Base-by-base conservation (phyloP, 2,329 filamentous ascomycete species). In the Dichotomopilus funicola region DNA sequence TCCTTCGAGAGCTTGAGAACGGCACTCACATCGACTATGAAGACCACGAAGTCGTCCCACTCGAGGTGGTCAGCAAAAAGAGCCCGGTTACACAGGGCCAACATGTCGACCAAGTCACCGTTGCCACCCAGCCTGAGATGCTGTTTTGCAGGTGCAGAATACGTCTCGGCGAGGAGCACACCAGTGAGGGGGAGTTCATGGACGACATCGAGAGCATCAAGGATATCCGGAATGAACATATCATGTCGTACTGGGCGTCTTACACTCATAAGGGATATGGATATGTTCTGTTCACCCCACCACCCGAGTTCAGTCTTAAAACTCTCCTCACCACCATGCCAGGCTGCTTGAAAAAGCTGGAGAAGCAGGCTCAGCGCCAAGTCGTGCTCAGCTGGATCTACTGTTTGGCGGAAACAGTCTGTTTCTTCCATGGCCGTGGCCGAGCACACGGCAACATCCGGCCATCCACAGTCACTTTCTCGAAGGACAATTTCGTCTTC, bases 341-440 rank as follows among this genome's bases (percentile, higher is more conserved):
- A 2, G 72, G 78, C 27, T 78, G 80, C 27, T 78, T 86, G 67
- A 85, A 86, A 63, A 79, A 78, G 51, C 67, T 89, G 9, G 64
- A 79, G 3, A 87, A 88, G 65, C 73, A 75, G 50, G 77, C 80
- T 42, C 76, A 85, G 33, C 77, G 83, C 37, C 72, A 75, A 46
- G 71, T 86, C 12, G 67, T 89, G 5, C 74, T 89, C 66, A 85
- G 88, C 67, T 91, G 87, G 87, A 80, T 90, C 64, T 82, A 87
- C 64, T 91, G 87, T 66, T 75, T 91, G 4, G 76, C 79, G 42
- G 85, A 89, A 66, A 83, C 86, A 1, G 66, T 90, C 12, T 81
- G 83, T 52, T 87, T 80, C 59, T 71, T 91, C 2, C 87, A 91
- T 65, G 78, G 77, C 59, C 78, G 78, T 48, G 82, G 83, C 1